Percentiles rank a stretch among this genome's conserved stretches.
Conservation (phyloP, 306 rosid species). For the Coriaria nepalensis region DNA sequence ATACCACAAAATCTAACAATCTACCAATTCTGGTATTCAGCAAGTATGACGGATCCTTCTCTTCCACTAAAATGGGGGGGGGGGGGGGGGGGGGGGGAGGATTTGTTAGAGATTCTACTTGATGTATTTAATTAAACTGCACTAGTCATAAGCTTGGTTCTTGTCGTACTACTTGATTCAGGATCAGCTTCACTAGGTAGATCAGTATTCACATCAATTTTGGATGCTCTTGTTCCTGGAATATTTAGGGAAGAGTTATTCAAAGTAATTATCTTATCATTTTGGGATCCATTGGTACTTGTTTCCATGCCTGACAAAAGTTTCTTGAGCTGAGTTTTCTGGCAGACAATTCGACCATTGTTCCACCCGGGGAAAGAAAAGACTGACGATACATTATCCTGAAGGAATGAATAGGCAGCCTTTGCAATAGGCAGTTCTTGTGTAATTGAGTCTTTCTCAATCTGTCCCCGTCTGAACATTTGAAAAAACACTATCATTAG, state of each 20-base stretch:
- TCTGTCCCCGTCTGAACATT: conserved; percentile 57
- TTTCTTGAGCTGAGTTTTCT: conserved; percentile 57
- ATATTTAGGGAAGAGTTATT: conserved; percentile 36
- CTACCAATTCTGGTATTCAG: too few species aligned
- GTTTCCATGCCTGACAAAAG: conserved; percentile 41
- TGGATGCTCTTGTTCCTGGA: conserved; percentile 31
- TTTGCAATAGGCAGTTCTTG: conserved; percentile 56
- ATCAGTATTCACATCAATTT: conserved; percentile 26
- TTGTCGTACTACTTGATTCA: conserved; percentile 31
- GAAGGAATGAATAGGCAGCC: conserved; percentile 63
- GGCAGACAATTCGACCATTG: conserved; percentile 84
- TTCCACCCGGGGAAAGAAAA: conserved; percentile 71
- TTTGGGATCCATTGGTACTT: conserved; percentile 31
- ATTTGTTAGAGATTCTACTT: conserved; percentile 15
- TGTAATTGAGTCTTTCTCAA: conserved; percentile 46
- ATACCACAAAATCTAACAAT: too few species aligned
- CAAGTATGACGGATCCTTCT: too few species aligned
- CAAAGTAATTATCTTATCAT: conserved; percentile 35
- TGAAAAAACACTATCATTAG: conserved; percentile 13
- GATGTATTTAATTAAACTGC: conserved; percentile 37
- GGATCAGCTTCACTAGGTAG: conserved; percentile 35
- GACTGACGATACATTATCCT: conserved; percentile 43
- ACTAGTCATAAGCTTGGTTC: conserved; percentile 58
- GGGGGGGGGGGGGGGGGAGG: conserved; percentile 7
- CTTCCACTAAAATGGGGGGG: conserved; percentile 18